A percentile compares a stretch with the other conserved stretches of the same genome.
phyloP scores from a whole-genome alignment of 208 protist genomes.

The Trypanosoma brucei region DNA sequence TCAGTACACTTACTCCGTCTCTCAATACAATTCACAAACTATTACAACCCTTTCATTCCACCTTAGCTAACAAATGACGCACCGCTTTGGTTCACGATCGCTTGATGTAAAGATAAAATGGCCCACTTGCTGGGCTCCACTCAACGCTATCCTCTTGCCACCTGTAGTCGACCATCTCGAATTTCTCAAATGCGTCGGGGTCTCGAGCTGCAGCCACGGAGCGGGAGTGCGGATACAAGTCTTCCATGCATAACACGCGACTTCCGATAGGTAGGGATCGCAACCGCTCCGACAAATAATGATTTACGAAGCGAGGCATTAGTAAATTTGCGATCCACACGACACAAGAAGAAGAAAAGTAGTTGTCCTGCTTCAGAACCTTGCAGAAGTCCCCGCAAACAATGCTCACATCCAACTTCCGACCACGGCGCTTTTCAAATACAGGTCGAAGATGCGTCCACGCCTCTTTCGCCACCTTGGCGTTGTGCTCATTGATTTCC shows the following conservation, averaged over 20 bases:
- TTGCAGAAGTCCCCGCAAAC: slow-evolving; percentile 66
- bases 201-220: slow-evolving; percentile 52
- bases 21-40: neutral
- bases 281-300: slow-evolving; percentile 70
- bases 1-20: neutral
- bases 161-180: slow-evolving; percentile 64
- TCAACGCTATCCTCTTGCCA: slow-evolving; percentile 73
- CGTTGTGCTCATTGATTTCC: slow-evolving; percentile 70
- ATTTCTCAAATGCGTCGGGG: slow-evolving; percentile 69
- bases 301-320: slow-evolving; percentile 58
- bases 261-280: slow-evolving; percentile 41
- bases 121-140: slow-evolving; percentile 55
- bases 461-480: slow-evolving; percentile 44
- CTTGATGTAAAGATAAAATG: slow-evolving; percentile 57
- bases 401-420: slow-evolving; percentile 51
- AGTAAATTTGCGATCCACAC: slow-evolving; percentile 79
- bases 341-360: slow-evolving; percentile 37
- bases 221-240: slow-evolving; percentile 72
- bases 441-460: slow-evolving; percentile 44
- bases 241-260: slow-evolving; percentile 74
- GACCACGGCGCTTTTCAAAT: slow-evolving; percentile 38
- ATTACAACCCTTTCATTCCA: neutral
- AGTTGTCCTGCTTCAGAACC: slow-evolving; percentile 27
- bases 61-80: neutral
- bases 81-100: neutral